These are phyloP conservation scores for Coemansia sp. DNA, from an alignment of 192 early-diverging fungal genomes.

Conservation along the genomic window DNA sequence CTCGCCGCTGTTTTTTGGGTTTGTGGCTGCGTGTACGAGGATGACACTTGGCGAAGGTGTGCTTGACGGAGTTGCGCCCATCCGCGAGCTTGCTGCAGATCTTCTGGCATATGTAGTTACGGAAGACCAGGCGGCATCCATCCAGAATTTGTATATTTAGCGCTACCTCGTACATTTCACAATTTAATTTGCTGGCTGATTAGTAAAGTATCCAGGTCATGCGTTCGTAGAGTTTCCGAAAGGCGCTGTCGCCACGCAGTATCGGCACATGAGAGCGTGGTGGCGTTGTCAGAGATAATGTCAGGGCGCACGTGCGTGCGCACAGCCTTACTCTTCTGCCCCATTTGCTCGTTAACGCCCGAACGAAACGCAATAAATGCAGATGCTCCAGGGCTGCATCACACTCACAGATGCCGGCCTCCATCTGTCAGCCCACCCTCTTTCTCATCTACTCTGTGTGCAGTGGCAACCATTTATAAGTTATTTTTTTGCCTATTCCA, in stretches of 20 bases:
- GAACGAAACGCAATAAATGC: neutral
- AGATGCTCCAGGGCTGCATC: neutral
- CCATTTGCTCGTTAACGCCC: neutral
- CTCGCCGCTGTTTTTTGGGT: slow-evolving; percentile 45
- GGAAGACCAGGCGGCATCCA: slow-evolving; percentile 43
- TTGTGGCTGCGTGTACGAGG: slow-evolving; percentile 46
- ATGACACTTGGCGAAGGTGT: slow-evolving; percentile 39
- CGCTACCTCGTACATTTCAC: neutral
- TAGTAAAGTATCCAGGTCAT: no score
- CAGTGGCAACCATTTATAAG: neutral
- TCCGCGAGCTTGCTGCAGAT: slow-evolving; percentile 41
- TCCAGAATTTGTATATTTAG: slow-evolving; percentile 19
- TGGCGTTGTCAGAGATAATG: neutral
- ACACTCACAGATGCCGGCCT: neutral
- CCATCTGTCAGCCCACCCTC: neutral
- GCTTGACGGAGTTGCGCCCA: slow-evolving; percentile 16
- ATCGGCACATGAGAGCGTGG: neutral
- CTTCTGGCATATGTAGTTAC: slow-evolving; percentile 49
- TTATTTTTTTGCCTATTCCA: neutral
- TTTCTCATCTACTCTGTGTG: neutral
- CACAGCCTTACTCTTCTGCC: neutral
- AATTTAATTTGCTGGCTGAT: no score
- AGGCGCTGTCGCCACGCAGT: neutral
- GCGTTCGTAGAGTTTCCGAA: no score
- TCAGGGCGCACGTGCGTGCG: neutral